phyloP scores from a whole-genome alignment of 495 filamentous ascomycete genomes.

The Talaromyces liani region DNA sequence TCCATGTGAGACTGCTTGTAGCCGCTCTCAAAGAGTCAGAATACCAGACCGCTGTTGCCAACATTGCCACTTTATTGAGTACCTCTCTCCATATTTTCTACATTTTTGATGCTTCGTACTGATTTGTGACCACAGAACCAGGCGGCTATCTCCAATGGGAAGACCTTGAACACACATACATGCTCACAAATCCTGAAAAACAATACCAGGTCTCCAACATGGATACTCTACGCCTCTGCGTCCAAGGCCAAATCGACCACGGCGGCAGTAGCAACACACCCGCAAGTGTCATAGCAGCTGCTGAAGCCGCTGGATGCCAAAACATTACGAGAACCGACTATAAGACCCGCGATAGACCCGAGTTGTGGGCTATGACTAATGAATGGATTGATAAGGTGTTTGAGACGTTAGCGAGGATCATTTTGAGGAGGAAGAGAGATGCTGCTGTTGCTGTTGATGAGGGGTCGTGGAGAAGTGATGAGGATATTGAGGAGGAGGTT shows the following conservation, averaged over 20 bases:
- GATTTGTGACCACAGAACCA: constrained; percentile 16
- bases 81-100: constrained; percentile 3
- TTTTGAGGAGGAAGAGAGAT: background rate
- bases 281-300: background rate
- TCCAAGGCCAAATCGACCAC: background rate
- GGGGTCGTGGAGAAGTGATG: background rate
- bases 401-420: background rate
- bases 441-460: background rate
- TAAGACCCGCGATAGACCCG: background rate
- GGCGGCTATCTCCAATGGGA: constrained; percentile 32
- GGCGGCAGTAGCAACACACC: background rate
- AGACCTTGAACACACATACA: constrained; percentile 19
- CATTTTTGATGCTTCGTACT: too few species aligned
- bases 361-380: background rate
- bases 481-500: background rate
- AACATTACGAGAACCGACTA: background rate
- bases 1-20: constrained; percentile 26
- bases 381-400: background rate
- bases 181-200: constrained; percentile 13
- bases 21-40: constrained; percentile 19
- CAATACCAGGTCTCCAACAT: background rate
- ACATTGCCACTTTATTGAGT: constrained; percentile 27
- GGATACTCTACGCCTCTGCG: background rate
- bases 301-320: background rate
- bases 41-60: constrained; percentile 13